Base-by-base conservation (phyloP, 192 early-diverging fungal species). In the Phlyctochytrium arcticum region DNA sequence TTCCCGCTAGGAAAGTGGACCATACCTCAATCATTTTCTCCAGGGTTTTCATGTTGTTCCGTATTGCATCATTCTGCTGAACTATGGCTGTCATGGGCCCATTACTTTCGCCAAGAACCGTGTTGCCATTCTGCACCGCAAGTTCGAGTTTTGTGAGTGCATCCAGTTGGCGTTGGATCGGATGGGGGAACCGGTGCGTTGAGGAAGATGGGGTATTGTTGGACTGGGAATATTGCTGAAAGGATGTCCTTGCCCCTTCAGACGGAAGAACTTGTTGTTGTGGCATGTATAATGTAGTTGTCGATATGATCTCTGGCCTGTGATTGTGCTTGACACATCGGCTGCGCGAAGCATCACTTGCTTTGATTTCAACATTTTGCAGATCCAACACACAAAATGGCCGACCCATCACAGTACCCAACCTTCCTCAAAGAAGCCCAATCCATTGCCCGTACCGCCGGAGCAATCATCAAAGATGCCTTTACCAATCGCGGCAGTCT, bases 391-490 rank as follows among this genome's bases (percentile, higher is more conserved):
- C n/a, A n/a, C n/a, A n/a, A n/a, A 19, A 53, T 53, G 50, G 19
- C 3, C 19, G 50, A 53, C 19, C n/a, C n/a, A n/a, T n/a, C n/a
- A n/a, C n/a, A n/a, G n/a, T 30, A 53, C 30, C 17, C 19, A 27
- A 17, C 19, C 24, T 64, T 42, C 54, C 64, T 66, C 15, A 37
- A 23, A 4, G 19, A 36, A 23, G 62, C 70, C 3, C n/a, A 65
- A 4, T 21, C 50, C 10, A 53, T 87, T 3, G 86, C 86, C 7
- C 62, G 72, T 26, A 70, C 82, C 46, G 84, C 84, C 30, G 88
- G 85, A 10, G 73, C 73, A 32, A 67, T 86, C 54, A 87, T 90
- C 47, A 62, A 71, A 33, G 75, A 78, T 5, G 87, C 81, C 3
- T 73, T 87, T 37, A 62, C 81, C 56, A 66, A 49, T 23, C 77